A percentile compares a stretch with the other conserved stretches of the same genome.
These are phyloP conservation scores for Leccinellum rugosiceps DNA, from an alignment of 768 basidiomycete species.

Conservation along the genomic window DNA sequence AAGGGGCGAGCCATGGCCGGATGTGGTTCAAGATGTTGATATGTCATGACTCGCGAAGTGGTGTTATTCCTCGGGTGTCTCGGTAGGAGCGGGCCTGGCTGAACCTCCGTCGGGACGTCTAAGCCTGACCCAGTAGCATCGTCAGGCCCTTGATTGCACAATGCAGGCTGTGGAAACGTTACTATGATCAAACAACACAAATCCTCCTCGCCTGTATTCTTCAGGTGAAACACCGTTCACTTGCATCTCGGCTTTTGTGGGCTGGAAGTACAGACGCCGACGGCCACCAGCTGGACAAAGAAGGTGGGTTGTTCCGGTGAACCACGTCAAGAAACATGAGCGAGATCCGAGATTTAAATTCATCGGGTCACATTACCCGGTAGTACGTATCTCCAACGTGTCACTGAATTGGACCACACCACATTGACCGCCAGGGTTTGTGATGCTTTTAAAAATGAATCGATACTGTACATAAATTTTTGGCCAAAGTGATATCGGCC, in stretches of 20 bases:
- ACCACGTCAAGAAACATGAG: not conserved
- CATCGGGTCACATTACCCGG: not conserved
- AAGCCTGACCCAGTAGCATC: not conserved
- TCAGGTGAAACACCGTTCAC: not conserved
- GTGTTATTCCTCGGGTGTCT: not conserved
- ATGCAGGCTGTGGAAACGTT: not conserved
- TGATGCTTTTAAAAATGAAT: not conserved
- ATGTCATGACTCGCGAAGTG: constrained; percentile 44
- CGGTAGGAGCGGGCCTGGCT: not conserved
- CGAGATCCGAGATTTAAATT: not conserved
- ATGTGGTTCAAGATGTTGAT: constrained; percentile 60
- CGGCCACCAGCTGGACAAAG: not conserved
- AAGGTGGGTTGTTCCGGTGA: not conserved
- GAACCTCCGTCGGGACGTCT: not conserved
- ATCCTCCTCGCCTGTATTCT: not conserved
- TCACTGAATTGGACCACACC: not conserved
- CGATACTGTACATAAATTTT: not conserved
- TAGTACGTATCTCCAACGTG: not conserved
- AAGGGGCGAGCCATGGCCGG: constrained; percentile 73
- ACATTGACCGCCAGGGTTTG: not conserved
- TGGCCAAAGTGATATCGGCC: not conserved
- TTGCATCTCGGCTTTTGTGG: not conserved
- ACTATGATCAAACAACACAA: not conserved
- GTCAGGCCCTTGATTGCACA: not conserved
- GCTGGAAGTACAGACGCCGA: not conserved